Evolutionary conservation across 1,284 basidiomycete genomes (phyloP), one percentile per base, ranked within the genome.

Genomic region (Pholiota adiposa): DNA sequence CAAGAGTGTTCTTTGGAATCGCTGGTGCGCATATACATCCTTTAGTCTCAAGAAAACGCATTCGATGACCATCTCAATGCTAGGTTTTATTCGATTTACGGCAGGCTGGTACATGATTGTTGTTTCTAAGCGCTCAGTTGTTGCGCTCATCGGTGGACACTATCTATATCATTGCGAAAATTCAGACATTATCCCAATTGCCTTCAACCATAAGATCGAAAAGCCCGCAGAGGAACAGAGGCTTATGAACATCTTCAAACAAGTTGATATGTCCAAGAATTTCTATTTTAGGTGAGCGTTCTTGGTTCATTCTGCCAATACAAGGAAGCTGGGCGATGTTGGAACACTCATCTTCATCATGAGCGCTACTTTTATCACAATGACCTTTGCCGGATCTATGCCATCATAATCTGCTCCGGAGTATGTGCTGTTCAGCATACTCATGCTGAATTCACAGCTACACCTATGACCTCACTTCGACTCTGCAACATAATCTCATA

Each of bases 131-230:
- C 86, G 97, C 31, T 92, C 93, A 7, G 92, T 96, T 4, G 97
- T 99, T 21, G 95, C 95, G 0, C 83, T 99, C 1, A 80, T 99
- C 4, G 97, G 97, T 1, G 97, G 97, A 0, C 97, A 99, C 72
- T 98, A 98, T 71, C 81, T 99, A 46, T 99, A 97, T 70, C 97
- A 99, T 69, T 97, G 95, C 75, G 97, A 99, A 72, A 91, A 87
- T 69, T 94, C 94, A 1, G 92, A 94, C 43, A 89, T 97, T 38
- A 76, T 94, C 5, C 89, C 93, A 5, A 81, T 95, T 51, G 83
- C 80, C 36, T 84, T 82, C 67, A 89, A 84, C 64, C 89, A 90
- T 73, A 90, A 87, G 74, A 73, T 93, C n/a, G 93, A 96, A 51
- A 89, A 89, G 66, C 87, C 89, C 0, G 79, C 90, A 0, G 93